Evolutionary conservation across 2,329 filamentous ascomycete genomes (phyloP).

Genomic region (Pyrenophora tritici-repentis): DNA sequence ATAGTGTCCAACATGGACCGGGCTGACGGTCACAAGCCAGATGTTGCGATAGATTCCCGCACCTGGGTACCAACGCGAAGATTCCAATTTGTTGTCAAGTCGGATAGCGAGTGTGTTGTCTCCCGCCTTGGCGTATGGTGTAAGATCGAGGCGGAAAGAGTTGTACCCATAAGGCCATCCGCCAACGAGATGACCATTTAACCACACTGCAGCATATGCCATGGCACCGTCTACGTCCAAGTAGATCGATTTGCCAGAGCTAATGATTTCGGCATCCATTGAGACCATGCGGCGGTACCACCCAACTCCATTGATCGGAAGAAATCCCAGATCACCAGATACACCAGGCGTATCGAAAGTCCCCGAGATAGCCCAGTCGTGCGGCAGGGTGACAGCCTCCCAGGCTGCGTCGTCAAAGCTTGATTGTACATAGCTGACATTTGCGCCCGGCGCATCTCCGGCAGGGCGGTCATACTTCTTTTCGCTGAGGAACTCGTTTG

Average conservation of each 20-base stretch:
- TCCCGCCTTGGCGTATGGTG: slow-evolving; percentile 46
- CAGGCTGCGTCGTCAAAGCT: slow-evolving; percentile 51
- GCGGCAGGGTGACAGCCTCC: slow-evolving; percentile 52
- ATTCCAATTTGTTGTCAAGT: slow-evolving; percentile 56
- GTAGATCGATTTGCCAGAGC: slow-evolving; percentile 50
- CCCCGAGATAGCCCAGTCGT: slow-evolving; percentile 58
- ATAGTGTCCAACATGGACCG: slow-evolving; percentile 54
- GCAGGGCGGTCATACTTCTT: slow-evolving; percentile 41
- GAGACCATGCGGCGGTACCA: slow-evolving; percentile 57
- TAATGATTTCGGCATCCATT: slow-evolving; percentile 25
- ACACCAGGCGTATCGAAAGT: slow-evolving; percentile 49
- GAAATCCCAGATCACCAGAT: slow-evolving; percentile 48
- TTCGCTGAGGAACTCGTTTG: slow-evolving; percentile 49
- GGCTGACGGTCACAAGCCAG: slow-evolving; percentile 57
- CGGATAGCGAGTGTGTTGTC: slow-evolving; percentile 57
- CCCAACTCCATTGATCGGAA: slow-evolving; percentile 59
- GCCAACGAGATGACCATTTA: slow-evolving; percentile 57
- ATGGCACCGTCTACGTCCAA: slow-evolving; percentile 59
- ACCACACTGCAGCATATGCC: slow-evolving; percentile 59
- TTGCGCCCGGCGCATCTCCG: slow-evolving; percentile 32
- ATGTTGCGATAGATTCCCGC: slow-evolving; percentile 61
- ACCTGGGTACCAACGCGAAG: slow-evolving; percentile 61
- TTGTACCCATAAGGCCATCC: slow-evolving; percentile 60
- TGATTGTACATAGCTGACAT: slow-evolving; percentile 41
- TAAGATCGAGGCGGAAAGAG: slow-evolving; percentile 59